Evolutionary conservation across 176 grass and related monocot species (phyloP).

Genomic region (Saccharum spontaneum): DNA sequence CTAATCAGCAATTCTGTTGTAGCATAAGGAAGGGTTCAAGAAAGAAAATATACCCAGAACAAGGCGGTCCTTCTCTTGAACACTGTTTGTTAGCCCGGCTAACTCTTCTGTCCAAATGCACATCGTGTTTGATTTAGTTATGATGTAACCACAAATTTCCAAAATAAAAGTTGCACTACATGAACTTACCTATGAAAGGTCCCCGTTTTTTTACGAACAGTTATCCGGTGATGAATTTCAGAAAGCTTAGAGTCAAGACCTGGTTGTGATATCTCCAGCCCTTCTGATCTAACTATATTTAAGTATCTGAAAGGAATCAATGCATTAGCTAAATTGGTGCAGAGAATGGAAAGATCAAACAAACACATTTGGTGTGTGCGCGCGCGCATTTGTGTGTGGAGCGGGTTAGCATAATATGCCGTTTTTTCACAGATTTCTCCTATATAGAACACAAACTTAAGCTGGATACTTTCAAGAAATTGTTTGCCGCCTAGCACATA

Average conservation of each 20-base stretch:
- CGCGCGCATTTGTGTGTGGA: neutral
- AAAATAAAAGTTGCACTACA: conserved; percentile 30
- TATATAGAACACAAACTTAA: conserved; percentile 3
- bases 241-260: conserved; percentile 69
- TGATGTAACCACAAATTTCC: neutral
- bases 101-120: conserved; percentile 61
- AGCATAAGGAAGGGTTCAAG: conserved; percentile 11
- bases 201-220: conserved; percentile 57
- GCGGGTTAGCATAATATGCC: neutral
- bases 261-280: conserved; percentile 89
- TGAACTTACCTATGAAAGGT: conserved; percentile 68
- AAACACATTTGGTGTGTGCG: neutral
- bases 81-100: conserved; percentile 60
- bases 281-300: conserved; percentile 83
- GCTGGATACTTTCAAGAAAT: neutral
- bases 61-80: conserved; percentile 75
- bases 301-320: conserved; percentile 61
- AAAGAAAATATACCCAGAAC: conserved; percentile 62
- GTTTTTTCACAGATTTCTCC: conserved; percentile 21
- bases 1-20: conserved; percentile 12
- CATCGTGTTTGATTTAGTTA: conserved; percentile 26
- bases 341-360: conserved; percentile 29
- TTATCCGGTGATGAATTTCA: conserved; percentile 95
- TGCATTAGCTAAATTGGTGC: conserved; percentile 19
- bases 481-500: conserved; percentile 1